These are phyloP conservation scores for Ceratobasidium sp. DNA, from an alignment of 1,284 basidiomycete species.

Conservation along the genomic window DNA sequence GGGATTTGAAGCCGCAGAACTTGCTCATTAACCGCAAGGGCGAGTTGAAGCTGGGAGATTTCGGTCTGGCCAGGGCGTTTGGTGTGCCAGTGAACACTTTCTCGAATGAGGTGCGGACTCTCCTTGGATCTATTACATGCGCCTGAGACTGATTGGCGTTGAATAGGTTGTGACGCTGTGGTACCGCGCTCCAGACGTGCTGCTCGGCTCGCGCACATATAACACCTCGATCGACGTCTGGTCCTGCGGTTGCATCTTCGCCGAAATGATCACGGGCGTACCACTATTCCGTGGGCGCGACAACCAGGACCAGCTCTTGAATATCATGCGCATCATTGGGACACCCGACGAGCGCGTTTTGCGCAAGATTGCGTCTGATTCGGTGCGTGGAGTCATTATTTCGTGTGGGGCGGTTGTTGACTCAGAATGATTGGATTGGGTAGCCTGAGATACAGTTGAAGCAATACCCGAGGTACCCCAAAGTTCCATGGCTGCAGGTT, in stretches of 20 bases:
- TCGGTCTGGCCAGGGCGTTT: constrained; percentile 93
- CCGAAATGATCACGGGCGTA: constrained; percentile 97
- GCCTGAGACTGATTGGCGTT: constrained; percentile 31
- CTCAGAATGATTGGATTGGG: constrained; percentile 35
- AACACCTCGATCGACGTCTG: constrained; percentile 99
- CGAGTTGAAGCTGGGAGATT: constrained; percentile 97
- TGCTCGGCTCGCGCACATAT: constrained; percentile 96
- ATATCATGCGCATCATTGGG: constrained; percentile 97
- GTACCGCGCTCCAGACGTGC: constrained; percentile 99
- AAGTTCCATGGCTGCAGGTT: constrained; percentile 88
- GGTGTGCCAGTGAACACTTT: constrained; percentile 97
- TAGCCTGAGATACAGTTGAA: constrained; percentile 93
- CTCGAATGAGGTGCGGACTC: constrained; percentile 82
- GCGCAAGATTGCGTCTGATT: constrained; percentile 90
- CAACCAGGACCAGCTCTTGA: constrained; percentile 96
- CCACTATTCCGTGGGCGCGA: constrained; percentile 97
- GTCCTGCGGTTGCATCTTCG: constrained; percentile 99
- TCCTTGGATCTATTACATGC: neutral
- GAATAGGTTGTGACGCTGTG: constrained; percentile 93
- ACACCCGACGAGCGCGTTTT: constrained; percentile 93
- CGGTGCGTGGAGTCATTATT: constrained; percentile 64
- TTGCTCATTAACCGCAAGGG: constrained; percentile 96
- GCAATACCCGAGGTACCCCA: constrained; percentile 90
- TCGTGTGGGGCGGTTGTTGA: neutral
- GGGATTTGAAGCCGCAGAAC: constrained; percentile 98